Conservation (phyloP, 106 monocot species). For the Narthecium ossifragum region DNA sequence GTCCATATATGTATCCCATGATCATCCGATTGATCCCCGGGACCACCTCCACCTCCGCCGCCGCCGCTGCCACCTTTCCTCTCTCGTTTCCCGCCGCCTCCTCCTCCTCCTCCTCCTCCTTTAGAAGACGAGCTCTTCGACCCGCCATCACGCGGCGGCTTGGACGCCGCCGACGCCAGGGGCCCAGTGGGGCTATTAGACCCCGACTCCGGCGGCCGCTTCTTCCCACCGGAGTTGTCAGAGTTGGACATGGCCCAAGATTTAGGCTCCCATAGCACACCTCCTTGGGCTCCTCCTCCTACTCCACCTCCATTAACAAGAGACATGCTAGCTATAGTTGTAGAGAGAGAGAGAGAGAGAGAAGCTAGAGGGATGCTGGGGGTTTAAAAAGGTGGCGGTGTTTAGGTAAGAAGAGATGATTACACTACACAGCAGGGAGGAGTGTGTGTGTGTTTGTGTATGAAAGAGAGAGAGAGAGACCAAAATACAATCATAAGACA, state of each 20-base stretch:
- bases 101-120: background rate
- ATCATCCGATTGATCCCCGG: too few species aligned
- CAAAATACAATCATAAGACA: slow-evolving; percentile 51
- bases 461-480: background rate
- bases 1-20: slow-evolving; percentile 61
- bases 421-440: too few species aligned
- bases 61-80: too few species aligned
- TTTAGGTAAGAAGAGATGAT: background rate
- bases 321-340: slow-evolving; percentile 10
- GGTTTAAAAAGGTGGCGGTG: slow-evolving; percentile 10
- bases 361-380: background rate
- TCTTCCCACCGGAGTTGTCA: slow-evolving; percentile 6
- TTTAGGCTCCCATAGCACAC: slow-evolving; percentile 1
- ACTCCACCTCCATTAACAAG: too few species aligned
- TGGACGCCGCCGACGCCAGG: background rate
- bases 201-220: background rate
- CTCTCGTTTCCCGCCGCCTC: slow-evolving; percentile 4
- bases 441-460: too few species aligned
- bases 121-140: slow-evolving; percentile 2
- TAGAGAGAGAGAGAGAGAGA: slow-evolving; percentile 8
- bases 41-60: too few species aligned
- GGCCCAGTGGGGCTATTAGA: slow-evolving; percentile 10
- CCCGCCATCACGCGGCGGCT: background rate
- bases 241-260: slow-evolving; percentile 16
- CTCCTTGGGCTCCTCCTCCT: background rate